Evolutionary conservation across 768 basidiomycete genomes (phyloP).

Genomic region (Termitomyces sp.): DNA sequence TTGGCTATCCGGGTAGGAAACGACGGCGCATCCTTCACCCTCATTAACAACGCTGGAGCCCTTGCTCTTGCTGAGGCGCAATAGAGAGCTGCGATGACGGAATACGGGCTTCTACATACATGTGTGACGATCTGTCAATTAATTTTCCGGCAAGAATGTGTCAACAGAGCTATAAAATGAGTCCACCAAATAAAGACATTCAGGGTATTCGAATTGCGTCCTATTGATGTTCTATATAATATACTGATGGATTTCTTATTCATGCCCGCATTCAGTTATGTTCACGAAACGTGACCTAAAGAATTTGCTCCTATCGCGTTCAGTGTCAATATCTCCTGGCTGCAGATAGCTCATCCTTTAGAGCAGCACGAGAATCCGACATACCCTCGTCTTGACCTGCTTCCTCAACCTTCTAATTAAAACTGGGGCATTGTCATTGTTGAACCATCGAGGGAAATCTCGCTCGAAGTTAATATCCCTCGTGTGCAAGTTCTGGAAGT

Average conservation of each 20-base stretch:
- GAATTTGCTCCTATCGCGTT: background rate
- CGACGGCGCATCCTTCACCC: slow-evolving; percentile 38
- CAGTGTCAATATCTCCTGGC: background rate
- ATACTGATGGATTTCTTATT: background rate
- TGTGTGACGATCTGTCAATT: background rate
- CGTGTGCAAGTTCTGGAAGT: background rate
- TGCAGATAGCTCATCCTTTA: background rate
- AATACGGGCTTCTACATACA: background rate
- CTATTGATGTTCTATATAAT: background rate
- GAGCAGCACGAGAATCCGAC: background rate
- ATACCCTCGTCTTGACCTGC: background rate
- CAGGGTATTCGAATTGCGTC: background rate
- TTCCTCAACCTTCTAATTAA: background rate
- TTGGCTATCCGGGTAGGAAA: slow-evolving; percentile 34
- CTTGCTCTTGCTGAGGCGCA: slow-evolving; percentile 23
- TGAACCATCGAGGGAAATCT: background rate
- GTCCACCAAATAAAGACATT: background rate
- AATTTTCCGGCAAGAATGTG: background rate
- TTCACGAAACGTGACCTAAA: background rate
- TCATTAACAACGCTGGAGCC: slow-evolving; percentile 51
- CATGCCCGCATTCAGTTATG: background rate
- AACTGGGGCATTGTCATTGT: background rate
- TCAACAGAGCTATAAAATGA: background rate
- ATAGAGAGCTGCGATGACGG: background rate
- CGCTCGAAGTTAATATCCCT: background rate